Evolutionary conservation across 1,284 basidiomycete genomes (phyloP).

Genomic region (Papiliotrema nemorosa): DNA sequence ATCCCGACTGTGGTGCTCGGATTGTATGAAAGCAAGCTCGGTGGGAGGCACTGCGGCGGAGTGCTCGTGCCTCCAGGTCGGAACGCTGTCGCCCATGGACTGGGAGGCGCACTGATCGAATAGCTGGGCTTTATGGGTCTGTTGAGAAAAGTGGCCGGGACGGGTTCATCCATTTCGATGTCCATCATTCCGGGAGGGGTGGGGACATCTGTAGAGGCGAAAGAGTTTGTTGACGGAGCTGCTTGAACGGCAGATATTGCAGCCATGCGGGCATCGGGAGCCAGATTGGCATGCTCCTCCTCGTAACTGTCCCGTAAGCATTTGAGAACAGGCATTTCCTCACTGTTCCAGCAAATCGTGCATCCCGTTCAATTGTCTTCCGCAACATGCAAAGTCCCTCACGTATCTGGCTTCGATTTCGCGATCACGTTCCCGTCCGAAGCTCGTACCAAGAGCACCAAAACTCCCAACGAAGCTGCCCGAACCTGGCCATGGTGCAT

Average conservation of each 20-base stretch:
- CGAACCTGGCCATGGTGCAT: slow-evolving; percentile 8
- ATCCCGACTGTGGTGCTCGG: slow-evolving; percentile 15
- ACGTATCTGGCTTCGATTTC: slow-evolving; percentile 50
- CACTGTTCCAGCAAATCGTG: slow-evolving; percentile 51
- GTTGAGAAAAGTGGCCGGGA: slow-evolving; percentile 8
- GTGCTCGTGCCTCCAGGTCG: slow-evolving; percentile 17
- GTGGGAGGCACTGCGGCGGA: slow-evolving; percentile 42
- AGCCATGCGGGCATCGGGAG: slow-evolving; percentile 43
- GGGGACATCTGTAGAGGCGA: slow-evolving; percentile 38
- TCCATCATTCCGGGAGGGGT: slow-evolving; percentile 51
- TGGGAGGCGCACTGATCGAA: slow-evolving; percentile 6
- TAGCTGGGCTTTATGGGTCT: neutral
- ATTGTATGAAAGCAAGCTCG: slow-evolving; percentile 43
- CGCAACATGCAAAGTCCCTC: slow-evolving; percentile 49
- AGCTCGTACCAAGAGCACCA: slow-evolving; percentile 37
- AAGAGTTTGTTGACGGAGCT: slow-evolving; percentile 3
- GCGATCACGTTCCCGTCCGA: slow-evolving; percentile 41
- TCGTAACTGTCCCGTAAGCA: slow-evolving; percentile 40
- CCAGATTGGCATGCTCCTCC: slow-evolving; percentile 48
- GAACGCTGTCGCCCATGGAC: slow-evolving; percentile 39
- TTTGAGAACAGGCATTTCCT: slow-evolving; percentile 15
- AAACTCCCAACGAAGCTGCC: slow-evolving; percentile 35
- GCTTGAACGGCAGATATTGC: slow-evolving; percentile 41
- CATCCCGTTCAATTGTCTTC: slow-evolving; percentile 45
- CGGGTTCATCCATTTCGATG: slow-evolving; percentile 46